Conservation (phyloP, 208 protist genomes). For the Crithidia mellificae region DNA sequence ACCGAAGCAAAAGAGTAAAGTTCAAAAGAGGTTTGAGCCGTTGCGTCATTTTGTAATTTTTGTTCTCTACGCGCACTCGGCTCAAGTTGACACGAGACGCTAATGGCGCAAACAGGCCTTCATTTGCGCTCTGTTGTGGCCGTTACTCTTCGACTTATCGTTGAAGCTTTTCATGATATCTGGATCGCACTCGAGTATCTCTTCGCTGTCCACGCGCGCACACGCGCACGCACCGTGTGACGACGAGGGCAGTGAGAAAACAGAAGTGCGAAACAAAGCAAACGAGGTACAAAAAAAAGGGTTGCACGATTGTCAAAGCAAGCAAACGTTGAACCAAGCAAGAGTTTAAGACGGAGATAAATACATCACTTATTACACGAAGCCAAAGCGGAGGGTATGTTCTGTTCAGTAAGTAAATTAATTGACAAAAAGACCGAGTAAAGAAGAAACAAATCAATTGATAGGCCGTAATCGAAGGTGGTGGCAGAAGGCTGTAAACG, state of each 20-base stretch:
- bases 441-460: conserved; percentile 3
- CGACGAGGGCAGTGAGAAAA: not conserved
- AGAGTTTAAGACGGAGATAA: conserved; percentile 3
- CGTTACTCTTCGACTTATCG: too few species aligned
- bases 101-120: too few species aligned
- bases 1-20: not conserved
- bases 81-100: too few species aligned
- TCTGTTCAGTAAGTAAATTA: conserved; percentile 1
- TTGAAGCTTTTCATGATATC: not conserved
- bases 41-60: not conserved
- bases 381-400: conserved; percentile 3
- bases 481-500: too few species aligned
- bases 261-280: not conserved
- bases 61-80: not conserved
- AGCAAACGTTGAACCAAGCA: conserved; percentile 5
- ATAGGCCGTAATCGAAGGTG: too few species aligned
- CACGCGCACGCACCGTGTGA: too few species aligned
- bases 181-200: not conserved
- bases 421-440: not conserved
- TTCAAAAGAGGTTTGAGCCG: too few species aligned
- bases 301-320: not conserved
- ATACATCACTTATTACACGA: conserved; percentile 18
- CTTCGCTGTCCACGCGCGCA: not conserved
- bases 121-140: too few species aligned
- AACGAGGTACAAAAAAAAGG: not conserved